These are phyloP conservation scores for Botryotinia globosa DNA, from an alignment of 2,329 filamentous ascomycete genomes.

Conservation along the genomic window DNA sequence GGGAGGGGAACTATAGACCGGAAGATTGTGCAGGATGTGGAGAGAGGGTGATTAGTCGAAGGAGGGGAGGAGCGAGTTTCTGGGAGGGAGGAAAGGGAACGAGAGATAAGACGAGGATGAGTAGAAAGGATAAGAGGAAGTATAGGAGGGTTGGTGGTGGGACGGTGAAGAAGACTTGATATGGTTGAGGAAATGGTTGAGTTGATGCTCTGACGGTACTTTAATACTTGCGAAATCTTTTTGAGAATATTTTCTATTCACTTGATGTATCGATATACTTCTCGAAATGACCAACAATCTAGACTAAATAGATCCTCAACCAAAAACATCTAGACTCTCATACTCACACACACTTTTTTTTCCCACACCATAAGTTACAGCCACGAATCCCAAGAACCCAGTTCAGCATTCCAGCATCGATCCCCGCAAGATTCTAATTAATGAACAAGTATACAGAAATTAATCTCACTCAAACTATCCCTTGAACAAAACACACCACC, in stretches of 20 bases:
- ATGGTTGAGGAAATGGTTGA: neutral
- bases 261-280: neutral
- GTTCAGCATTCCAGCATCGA: neutral
- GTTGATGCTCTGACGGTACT: neutral
- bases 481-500: too few species aligned
- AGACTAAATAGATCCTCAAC: neutral
- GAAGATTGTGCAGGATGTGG: slow-evolving; percentile 76
- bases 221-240: neutral
- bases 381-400: neutral
- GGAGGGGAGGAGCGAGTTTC: slow-evolving; percentile 61
- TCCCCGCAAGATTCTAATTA: neutral
- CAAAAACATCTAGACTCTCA: neutral
- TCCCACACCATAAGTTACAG: neutral
- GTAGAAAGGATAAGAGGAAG: slow-evolving; percentile 72
- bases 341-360: neutral
- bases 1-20: slow-evolving; percentile 76
- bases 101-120: slow-evolving; percentile 69
- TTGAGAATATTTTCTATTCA: neutral
- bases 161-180: slow-evolving; percentile 20
- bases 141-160: slow-evolving; percentile 55
- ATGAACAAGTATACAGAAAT: neutral
- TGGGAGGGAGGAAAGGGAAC: slow-evolving; percentile 87
- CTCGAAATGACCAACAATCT: neutral
- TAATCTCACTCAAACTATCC: neutral
- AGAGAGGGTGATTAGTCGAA: slow-evolving; percentile 62